Evolutionary conservation across 202 grass and related monocot genomes (phyloP), one percentile per base, ranked within the genome.

Genomic region (Tripidium arundinaceum): DNA sequence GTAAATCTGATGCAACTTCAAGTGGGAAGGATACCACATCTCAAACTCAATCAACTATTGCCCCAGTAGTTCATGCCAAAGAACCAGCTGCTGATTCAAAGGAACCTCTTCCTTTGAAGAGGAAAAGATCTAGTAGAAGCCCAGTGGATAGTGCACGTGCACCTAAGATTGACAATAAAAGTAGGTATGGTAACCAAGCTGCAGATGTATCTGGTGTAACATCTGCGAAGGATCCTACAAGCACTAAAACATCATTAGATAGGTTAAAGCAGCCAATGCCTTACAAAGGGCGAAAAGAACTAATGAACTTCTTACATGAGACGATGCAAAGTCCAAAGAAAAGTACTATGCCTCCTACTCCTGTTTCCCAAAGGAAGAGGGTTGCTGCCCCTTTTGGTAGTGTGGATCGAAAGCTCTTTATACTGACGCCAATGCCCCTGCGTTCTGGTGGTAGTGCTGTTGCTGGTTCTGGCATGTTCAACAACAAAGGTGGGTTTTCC

Each of bases 371-470:
- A 70, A 89, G 92, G 77, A 99, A 99, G 78, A 91, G 92, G 69
- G 86, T 99, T 0, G 86, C 88, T 81, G 96, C 96, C 70, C 88
- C 86, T 82, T 60, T 68, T 41, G 72, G 76, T 37, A 88, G 76
- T 80, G 75, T 66, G 60, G 83, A 90, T 61, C 88, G 11, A 16
- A 93, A 80, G 31, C 74, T 76, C 78, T 49, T 95, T 79, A 75
- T 83, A 36, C 68, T 95, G 42, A 99, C 96, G 34, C 96, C 96
- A 79, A 99, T 99, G 96, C 96, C 96, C 25, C 71, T 99, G 68
- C 74, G 72, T 85, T 93, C 75, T 81, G 77, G 83, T 79, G 92
- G 86, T 69, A 84, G 60, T 68, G 72, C 84, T 75, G 74, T 99
- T 87, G 82, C 86, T 21, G 92, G 96, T 82, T 84, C 92, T 79